Evolutionary conservation across 83 land plant genomes (phyloP).

Genomic region (Picea engelmannii): DNA sequence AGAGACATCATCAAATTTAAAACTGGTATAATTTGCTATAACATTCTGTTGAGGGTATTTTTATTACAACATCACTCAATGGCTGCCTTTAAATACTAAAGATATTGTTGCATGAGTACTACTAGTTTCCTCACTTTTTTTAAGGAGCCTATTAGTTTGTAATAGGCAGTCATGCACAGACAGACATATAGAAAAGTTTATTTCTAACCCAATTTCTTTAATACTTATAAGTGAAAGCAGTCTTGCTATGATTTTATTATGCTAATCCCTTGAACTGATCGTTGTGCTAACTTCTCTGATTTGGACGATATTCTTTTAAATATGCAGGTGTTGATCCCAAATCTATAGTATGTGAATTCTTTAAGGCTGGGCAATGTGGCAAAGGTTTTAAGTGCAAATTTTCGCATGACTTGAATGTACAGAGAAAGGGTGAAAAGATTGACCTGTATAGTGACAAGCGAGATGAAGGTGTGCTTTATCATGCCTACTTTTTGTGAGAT

Average conservation of each 20-base stretch:
- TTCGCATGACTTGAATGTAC: conserved; percentile 96
- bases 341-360: conserved; percentile 95
- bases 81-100: too few species aligned
- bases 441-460: conserved; percentile 97
- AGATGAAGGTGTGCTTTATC: conserved; percentile 37
- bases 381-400: conserved; percentile 99
- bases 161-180: too few species aligned
- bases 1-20: too few species aligned
- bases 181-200: too few species aligned
- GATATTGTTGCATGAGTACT: too few species aligned
- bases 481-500: neutral
- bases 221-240: too few species aligned
- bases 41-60: neutral
- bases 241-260: too few species aligned
- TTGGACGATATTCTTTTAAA: neutral
- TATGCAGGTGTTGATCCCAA: conserved; percentile 98
- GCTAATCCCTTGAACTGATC: conserved; percentile 1
- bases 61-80: neutral
- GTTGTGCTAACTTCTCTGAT: neutral
- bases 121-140: too few species aligned
- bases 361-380: conserved; percentile 90
- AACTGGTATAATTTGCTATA: neutral
- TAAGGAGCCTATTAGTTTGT: too few species aligned
- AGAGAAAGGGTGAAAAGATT: conserved; percentile 99
- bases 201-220: too few species aligned